Conservation (phyloP, 2,329 filamentous ascomycete species). For the Fusarium sp. region DNA sequence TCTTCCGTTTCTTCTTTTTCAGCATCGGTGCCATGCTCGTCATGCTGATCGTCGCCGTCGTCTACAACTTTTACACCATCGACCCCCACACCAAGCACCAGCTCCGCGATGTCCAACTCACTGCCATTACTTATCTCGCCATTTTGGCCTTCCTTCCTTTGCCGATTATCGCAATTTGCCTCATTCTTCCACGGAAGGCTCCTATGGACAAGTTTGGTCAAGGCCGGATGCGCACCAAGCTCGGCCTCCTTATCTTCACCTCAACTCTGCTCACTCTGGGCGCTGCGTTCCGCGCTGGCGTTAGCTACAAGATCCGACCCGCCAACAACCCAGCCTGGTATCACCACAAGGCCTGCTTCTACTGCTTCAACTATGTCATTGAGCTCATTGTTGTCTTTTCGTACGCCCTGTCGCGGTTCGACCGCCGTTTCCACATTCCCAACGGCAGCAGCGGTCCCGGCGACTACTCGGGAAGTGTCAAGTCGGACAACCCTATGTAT, state of each 20-base stretch:
- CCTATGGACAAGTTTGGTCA: constrained; percentile 65
- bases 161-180: constrained; percentile 63
- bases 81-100: constrained; percentile 58
- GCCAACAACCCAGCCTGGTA: constrained; percentile 73
- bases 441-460: constrained; percentile 73
- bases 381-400: constrained; percentile 77
- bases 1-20: constrained; percentile 69
- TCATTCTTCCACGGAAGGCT: constrained; percentile 59
- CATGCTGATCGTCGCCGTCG: constrained; percentile 73
- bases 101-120: constrained; percentile 74
- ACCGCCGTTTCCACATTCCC: constrained; percentile 80
- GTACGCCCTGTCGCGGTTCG: constrained; percentile 76
- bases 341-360: constrained; percentile 78
- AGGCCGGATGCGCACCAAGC: constrained; percentile 75
- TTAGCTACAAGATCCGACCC: constrained; percentile 64
- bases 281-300: constrained; percentile 75
- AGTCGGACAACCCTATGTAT: constrained; percentile 21
- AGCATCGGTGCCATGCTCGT: constrained; percentile 70
- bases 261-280: constrained; percentile 73
- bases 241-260: constrained; percentile 71
- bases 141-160: constrained; percentile 71
- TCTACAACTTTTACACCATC: constrained; percentile 77
- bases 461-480: constrained; percentile 53
- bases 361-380: constrained; percentile 80
- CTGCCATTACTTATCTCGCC: constrained; percentile 72